Evolutionary conservation across 495 filamentous ascomycete genomes (phyloP).

Genomic region (Daldinia caldariorum): DNA sequence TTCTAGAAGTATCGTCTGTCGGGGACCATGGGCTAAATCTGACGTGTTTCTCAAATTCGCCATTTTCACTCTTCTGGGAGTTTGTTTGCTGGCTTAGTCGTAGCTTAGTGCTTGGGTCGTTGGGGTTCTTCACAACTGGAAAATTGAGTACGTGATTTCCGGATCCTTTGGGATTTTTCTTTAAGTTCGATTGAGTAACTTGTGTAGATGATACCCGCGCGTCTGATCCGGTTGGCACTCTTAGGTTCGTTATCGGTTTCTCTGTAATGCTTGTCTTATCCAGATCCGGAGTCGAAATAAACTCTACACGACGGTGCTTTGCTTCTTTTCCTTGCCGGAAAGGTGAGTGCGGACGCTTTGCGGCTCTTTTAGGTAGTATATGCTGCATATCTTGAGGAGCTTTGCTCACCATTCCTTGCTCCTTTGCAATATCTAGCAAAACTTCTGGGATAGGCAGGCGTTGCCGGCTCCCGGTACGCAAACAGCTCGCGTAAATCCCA

Average conservation of each 20-base stretch:
- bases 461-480: constrained; percentile 30
- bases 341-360: constrained; percentile 31
- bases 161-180: constrained; percentile 31
- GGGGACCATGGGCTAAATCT: constrained; percentile 46
- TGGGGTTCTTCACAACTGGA: constrained; percentile 81
- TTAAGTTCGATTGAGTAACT: constrained; percentile 32
- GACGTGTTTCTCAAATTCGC: constrained; percentile 50
- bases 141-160: constrained; percentile 65
- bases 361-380: constrained; percentile 4
- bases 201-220: constrained; percentile 33
- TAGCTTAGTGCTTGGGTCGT: constrained; percentile 69
- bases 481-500: constrained; percentile 42
- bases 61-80: constrained; percentile 54
- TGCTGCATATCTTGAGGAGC: constrained; percentile 23
- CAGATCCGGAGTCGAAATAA: constrained; percentile 10
- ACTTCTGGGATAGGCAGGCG: constrained; percentile 33
- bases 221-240: neutral
- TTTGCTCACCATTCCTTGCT: constrained; percentile 46
- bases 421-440: constrained; percentile 50
- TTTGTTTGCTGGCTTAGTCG: constrained; percentile 74
- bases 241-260: constrained; percentile 3
- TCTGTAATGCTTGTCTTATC: neutral
- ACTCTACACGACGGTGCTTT: constrained; percentile 44
- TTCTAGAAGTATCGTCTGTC: constrained; percentile 10
- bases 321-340: constrained; percentile 20